phyloP scores from a whole-genome alignment of 2,329 filamentous ascomycete genomes.

The Didymella sp. region DNA sequence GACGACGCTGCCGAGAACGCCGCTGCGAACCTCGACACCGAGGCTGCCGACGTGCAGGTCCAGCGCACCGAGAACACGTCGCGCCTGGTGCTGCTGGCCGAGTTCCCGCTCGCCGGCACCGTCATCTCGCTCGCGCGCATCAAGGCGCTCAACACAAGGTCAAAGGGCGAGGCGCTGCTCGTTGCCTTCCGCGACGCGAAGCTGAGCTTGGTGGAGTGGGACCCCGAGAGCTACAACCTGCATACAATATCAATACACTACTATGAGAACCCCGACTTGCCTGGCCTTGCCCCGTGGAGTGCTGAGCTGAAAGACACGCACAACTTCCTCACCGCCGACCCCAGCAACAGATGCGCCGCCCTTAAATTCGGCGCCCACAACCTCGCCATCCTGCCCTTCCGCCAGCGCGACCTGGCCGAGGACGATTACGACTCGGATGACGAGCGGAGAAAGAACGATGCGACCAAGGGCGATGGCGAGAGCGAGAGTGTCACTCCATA shows the following conservation, averaged over 20 bases:
- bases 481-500: constrained; percentile 69
- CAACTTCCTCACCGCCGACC: constrained; percentile 86
- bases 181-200: constrained; percentile 90
- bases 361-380: constrained; percentile 90
- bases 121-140: constrained; percentile 83
- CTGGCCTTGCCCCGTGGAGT: constrained; percentile 78
- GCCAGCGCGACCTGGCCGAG: constrained; percentile 85
- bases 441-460: constrained; percentile 55
- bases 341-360: constrained; percentile 89
- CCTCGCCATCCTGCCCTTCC: constrained; percentile 92
- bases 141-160: constrained; percentile 73
- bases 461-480: constrained; percentile 34
- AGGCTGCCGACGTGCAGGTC: constrained; percentile 52
- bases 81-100: constrained; percentile 83
- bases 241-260: constrained; percentile 95
- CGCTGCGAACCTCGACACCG: constrained; percentile 58
- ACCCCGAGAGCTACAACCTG: constrained; percentile 77
- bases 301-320: constrained; percentile 75
- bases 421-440: constrained; percentile 87
- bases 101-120: constrained; percentile 83
- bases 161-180: constrained; percentile 82
- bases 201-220: constrained; percentile 92
- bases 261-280: constrained; percentile 93
- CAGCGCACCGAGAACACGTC: constrained; percentile 71
- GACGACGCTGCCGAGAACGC: constrained; percentile 50